Evolutionary conservation across 495 filamentous ascomycete species (phyloP), one percentile per base, ranked within the genome.

Genomic region (Hypoxylon intermedium): DNA sequence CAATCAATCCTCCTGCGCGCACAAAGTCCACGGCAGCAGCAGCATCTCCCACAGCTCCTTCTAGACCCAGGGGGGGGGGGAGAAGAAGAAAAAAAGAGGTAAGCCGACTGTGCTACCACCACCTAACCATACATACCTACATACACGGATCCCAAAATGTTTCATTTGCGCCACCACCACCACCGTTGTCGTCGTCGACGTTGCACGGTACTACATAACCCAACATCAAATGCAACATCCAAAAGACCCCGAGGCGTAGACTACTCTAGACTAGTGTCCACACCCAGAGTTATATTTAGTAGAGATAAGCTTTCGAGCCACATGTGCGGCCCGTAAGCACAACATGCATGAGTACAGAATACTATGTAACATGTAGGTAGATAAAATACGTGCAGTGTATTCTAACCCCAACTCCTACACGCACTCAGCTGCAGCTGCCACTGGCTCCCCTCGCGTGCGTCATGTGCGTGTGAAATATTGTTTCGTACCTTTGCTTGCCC

Each of bases 401-500:
- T n/a, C n/a, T n/a, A n/a, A n/a, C n/a, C n/a, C n/a, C n/a, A n/a
- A n/a, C n/a, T n/a, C n/a, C n/a, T n/a, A 46, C 19, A 47, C 12
- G 26, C 36, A 34, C 36, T 33, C 9, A 37, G 18, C 48, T 44
- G 33, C 47, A 41, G 34, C 23, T 47, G 33, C 7, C n/a, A 58
- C 33, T 34, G 48, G 49, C 5, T 41, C 13, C 21, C 41, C 12
- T 26, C 34, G 36, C 36, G 31, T 36, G 38, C 52, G n/a, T 48
- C 43, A 48, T 30, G 13, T 38, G 43, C 20, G 24, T 34, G 41
- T 21, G 47, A 11, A 48, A 37, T 28, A 37, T 26, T 50, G 61
- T 59, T 65, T 59, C 55, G 61, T 65, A n/a, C n/a, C n/a, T n/a
- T 65, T 37, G 11, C 31, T n/a, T n/a, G n/a, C n/a, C n/a, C n/a